Conservation (phyloP, 192 early-diverging fungal species). For the Coemansia sp. region DNA sequence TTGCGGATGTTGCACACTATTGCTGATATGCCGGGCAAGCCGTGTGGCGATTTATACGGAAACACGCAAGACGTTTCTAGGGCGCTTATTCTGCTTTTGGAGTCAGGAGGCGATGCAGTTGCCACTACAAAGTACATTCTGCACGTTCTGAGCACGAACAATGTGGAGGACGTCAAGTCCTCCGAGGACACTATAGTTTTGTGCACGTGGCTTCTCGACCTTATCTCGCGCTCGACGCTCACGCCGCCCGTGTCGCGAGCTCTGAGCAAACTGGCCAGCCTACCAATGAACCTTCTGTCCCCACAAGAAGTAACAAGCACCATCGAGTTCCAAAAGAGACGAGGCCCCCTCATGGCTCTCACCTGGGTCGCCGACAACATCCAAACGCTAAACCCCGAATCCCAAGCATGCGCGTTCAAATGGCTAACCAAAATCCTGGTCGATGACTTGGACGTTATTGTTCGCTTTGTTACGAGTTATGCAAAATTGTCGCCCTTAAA, state of each 20-base stretch:
- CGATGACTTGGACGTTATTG: background rate
- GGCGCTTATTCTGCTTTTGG: background rate
- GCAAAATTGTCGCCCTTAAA: slow-evolving; percentile 11
- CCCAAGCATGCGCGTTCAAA: slow-evolving; percentile 13
- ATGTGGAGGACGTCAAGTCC: slow-evolving; percentile 8
- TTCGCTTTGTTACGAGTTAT: slow-evolving; percentile 7
- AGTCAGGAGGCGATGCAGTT: background rate
- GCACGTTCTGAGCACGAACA: slow-evolving; percentile 1
- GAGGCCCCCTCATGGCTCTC: background rate
- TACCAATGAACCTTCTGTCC: background rate
- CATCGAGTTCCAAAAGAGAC: background rate
- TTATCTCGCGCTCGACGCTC: too few species aligned
- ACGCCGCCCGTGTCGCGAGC: background rate
- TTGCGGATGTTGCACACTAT: slow-evolving; percentile 18
- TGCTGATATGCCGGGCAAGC: slow-evolving; percentile 23
- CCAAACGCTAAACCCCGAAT: slow-evolving; percentile 8
- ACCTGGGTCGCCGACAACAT: slow-evolving; percentile 19
- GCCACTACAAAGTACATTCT: background rate
- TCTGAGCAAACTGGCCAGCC: background rate
- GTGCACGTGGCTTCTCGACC: too few species aligned
- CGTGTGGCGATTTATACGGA: background rate
- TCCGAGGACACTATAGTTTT: too few species aligned
- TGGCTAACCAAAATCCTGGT: slow-evolving; percentile 10
- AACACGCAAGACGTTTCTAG: slow-evolving; percentile 8
- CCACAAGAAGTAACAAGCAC: background rate